phyloP scores from a whole-genome alignment of 495 filamentous ascomycete species.

The Penicillium arizonense region DNA sequence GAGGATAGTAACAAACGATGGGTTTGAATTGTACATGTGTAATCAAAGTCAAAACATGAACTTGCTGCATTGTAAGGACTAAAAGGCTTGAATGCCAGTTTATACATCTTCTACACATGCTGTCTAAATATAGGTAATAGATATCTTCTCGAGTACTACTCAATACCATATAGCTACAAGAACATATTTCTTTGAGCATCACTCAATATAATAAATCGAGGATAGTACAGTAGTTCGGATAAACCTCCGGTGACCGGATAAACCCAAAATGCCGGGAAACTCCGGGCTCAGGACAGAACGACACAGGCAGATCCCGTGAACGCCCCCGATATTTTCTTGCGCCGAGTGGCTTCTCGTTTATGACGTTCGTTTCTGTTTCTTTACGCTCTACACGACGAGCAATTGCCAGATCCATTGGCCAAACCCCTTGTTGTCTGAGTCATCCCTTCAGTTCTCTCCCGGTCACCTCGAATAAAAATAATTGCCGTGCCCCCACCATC shows the following conservation, averaged over 20 bases:
- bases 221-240: slow-evolving; percentile 14
- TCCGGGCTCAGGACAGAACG: slow-evolving; percentile 12
- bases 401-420: slow-evolving; percentile 15
- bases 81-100: too few relatives aligned
- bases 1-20: too few relatives aligned
- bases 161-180: too few relatives aligned
- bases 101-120: too few relatives aligned
- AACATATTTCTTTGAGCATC: too few relatives aligned
- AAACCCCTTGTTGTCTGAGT: slow-evolving; percentile 10
- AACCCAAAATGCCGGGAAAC: slow-evolving; percentile 18
- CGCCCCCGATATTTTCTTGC: slow-evolving; percentile 9
- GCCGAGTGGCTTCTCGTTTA: slow-evolving; percentile 17
- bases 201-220: too few relatives aligned
- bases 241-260: slow-evolving; percentile 10
- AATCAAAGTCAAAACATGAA: too few relatives aligned
- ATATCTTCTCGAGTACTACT: too few relatives aligned
- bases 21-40: too few relatives aligned
- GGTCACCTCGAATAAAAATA: slow-evolving; percentile 30
- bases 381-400: slow-evolving; percentile 28
- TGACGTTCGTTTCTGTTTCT: slow-evolving; percentile 21
- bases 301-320: not conserved
- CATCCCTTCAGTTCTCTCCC: slow-evolving; percentile 18
- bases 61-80: too few relatives aligned
- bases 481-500: slow-evolving; percentile 37
- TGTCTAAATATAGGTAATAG: too few relatives aligned